Percentiles rank a stretch among this genome's conserved stretches.
Evolutionary conservation across 169 alveolate genomes (phyloP).

Genomic region (Miamiensis avidus): DNA sequence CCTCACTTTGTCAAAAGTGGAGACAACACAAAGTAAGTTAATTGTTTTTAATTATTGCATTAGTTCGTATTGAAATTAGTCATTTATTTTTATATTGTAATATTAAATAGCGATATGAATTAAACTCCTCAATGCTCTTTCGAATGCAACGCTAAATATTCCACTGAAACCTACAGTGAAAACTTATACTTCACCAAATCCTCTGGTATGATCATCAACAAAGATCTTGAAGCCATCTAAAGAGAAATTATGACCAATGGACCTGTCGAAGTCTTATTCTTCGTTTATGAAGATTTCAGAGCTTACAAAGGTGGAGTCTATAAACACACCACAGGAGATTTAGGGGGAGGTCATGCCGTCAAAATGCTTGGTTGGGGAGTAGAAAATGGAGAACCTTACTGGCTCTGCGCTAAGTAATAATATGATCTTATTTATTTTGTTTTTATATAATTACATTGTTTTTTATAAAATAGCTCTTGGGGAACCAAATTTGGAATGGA

Average conservation of each 20-base stretch:
- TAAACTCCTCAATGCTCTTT: background rate
- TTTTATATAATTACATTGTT: too few species aligned
- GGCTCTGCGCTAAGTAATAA: constrained; percentile 56
- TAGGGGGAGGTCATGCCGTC: constrained; percentile 84
- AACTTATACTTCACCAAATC: constrained; percentile 7
- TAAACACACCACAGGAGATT: constrained; percentile 68
- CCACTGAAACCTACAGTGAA: background rate
- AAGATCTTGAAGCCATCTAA: constrained; percentile 43
- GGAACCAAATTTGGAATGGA: constrained; percentile 44
- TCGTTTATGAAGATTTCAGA: constrained; percentile 79
- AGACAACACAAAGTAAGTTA: too few species aligned
- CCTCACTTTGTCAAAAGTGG: background rate
- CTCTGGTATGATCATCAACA: constrained; percentile 1
- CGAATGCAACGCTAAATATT: background rate
- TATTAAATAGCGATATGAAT: background rate
- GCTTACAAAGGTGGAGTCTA: constrained; percentile 83
- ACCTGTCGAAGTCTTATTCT: constrained; percentile 77
- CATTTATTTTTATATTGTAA: too few species aligned
- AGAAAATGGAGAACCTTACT: constrained; percentile 55
- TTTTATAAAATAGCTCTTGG: constrained; percentile 22
- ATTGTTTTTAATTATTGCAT: too few species aligned
- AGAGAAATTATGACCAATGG: constrained; percentile 41
- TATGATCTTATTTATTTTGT: too few species aligned
- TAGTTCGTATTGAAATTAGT: too few species aligned
- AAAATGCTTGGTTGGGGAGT: constrained; percentile 86